Evolutionary conservation across 2,329 filamentous ascomycete genomes (phyloP).

Genomic region (Pseudocercospora pini-densiflorae): DNA sequence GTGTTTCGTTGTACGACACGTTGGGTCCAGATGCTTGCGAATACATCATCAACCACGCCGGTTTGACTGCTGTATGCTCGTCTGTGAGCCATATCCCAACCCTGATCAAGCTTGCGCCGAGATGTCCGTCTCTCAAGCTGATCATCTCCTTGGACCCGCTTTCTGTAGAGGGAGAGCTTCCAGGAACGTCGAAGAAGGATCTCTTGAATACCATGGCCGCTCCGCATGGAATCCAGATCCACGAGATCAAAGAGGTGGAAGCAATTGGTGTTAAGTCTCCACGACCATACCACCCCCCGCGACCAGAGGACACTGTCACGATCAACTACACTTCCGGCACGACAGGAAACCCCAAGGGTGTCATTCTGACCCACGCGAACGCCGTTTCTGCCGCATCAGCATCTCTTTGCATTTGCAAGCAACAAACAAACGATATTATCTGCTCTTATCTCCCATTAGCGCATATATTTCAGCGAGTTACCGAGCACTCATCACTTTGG

Average conservation of each 20-base stretch:
- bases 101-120: constrained; percentile 78
- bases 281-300: constrained; percentile 71
- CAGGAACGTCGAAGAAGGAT: constrained; percentile 77
- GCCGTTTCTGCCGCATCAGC: constrained; percentile 74
- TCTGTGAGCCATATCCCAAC: constrained; percentile 81
- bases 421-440: constrained; percentile 64
- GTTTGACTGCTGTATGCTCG: constrained; percentile 74
- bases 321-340: constrained; percentile 92
- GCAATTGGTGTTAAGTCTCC: constrained; percentile 73
- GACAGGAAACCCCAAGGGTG: constrained; percentile 81
- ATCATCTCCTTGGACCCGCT: constrained; percentile 87
- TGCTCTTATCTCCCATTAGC: constrained; percentile 92
- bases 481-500: constrained; percentile 76
- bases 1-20: constrained; percentile 95
- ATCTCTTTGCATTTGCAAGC: constrained; percentile 59
- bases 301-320: constrained; percentile 77
- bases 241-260: constrained; percentile 81
- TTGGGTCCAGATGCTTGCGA: constrained; percentile 89
- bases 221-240: constrained; percentile 75
- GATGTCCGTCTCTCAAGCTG: constrained; percentile 79
- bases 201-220: constrained; percentile 76
- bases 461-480: constrained; percentile 88
- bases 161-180: constrained; percentile 71
- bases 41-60: constrained; percentile 92
- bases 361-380: constrained; percentile 79